Base-by-base conservation (phyloP, 2,329 filamentous ascomycete species). In the Pseudofabraea citricarpa region DNA sequence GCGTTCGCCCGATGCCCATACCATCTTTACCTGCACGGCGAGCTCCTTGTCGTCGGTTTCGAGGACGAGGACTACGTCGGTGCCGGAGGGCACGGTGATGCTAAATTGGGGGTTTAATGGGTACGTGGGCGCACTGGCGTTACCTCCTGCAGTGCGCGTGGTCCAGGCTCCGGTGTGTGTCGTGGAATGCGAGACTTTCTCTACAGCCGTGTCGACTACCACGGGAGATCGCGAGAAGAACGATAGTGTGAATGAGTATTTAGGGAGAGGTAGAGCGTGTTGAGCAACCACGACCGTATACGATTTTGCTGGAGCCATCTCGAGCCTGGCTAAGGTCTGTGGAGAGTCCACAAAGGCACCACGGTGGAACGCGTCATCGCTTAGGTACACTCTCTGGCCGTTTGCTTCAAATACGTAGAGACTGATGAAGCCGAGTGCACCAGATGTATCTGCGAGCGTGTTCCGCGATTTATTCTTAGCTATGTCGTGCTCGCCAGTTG, bases 261-360 rank as follows among this genome's bases (percentile, higher is more conserved):
- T 74, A 1, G 79, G 73, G 3, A 85, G 68, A 2, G 87, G 84
- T 4, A 97, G 74, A 27, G 85, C 83, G 56, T 94, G 83, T 55
- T 94, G 85, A 13, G 89, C 84, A 21, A 90, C 72, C 6, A 90
- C 87, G 5, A 87, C 69, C 1, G 74, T 77, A 52, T 76, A 77
- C 4, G 59, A 56, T 36, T 63, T 68, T n/a, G 60, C 62, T 4
- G 69, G 66, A 23, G 63, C 63, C 3, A 69, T 73, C 21, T 87
- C 77, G 48, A 95, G 75, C 45, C 85, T 83, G 35, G 94, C 79
- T 6, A 98, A 77, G 1, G 87, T 95, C 62, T 97, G 94, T 2
- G 90, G 90, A 2, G 90, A 94, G 64, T 96, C 91, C 24, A 97
- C 89, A 50, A 88, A 95, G n/a, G 88, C 87, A 0, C 85, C 86